Evolutionary conservation across 2,329 filamentous ascomycete genomes (phyloP), one percentile per base, ranked within the genome.

Genomic region (Aspergillus caelatus): DNA sequence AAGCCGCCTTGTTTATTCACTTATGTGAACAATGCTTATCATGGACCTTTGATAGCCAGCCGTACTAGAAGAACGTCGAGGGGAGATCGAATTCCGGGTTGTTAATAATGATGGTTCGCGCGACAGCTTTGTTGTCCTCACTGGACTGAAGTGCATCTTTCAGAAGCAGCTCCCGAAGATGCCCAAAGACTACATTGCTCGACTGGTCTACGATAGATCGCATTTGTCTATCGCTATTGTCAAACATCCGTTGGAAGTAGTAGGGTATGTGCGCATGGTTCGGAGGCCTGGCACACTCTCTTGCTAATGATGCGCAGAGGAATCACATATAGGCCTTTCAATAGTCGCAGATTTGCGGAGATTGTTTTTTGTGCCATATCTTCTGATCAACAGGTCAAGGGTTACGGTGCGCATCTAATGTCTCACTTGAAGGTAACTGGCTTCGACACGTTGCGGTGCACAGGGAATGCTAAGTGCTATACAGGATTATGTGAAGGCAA

Each of bases 301-400:
- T 70, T 50, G 65, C 70, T 70, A 56, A 73, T 50, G 41, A 26
- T 14, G 16, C 56, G 19, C 50, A 94, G 94, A 66, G 95, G 95
- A 64, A 98, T 99, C 74, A 97, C 95, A 26, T 99, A 97, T 79
- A 89, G 94, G 16, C 94, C 94, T 0, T 99, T 99, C 81, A 93
- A 94, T 74, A 90, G 90, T 61, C 91, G 94, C 60, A 88, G 91
- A 71, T 99, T 99, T 74, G 95, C 95, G 68, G 95, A 99, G 81
- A 99, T 99, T 71, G 95, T 99, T 62, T 99, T 99, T 76, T 99
- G 94, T 77, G 95, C 95, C 70, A 96, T 99, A 72, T 96, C 92
- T 60, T 97, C 93, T 0, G 95, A 98, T 75, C 95, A 99, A 78
- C 95, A 99, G 79, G 95, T 99, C 71, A 99, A 98, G 80, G 95